Conservation (phyloP, 2,329 filamentous ascomycete species). For the Penicillium verrucosum region DNA sequence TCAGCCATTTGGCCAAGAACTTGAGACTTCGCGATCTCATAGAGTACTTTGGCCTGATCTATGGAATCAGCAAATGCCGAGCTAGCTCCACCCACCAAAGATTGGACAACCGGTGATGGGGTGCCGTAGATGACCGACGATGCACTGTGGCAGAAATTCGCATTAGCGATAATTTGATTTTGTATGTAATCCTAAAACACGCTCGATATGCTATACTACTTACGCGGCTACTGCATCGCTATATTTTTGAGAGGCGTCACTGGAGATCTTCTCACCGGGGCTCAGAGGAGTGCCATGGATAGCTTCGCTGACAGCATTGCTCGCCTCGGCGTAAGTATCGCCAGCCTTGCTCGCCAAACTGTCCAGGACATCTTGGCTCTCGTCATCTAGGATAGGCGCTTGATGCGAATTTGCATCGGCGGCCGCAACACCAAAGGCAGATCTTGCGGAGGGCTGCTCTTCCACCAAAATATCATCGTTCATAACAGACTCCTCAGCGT, state of each 20-base stretch:
- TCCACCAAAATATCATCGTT: slow-evolving; percentile 44
- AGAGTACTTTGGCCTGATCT: slow-evolving; percentile 64
- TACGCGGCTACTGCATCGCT: slow-evolving; percentile 56
- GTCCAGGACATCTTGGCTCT: slow-evolving; percentile 47
- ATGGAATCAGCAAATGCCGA: slow-evolving; percentile 52
- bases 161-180: slow-evolving; percentile 3
- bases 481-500: slow-evolving; percentile 3
- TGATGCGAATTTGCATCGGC: slow-evolving; percentile 17
- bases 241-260: slow-evolving; percentile 54
- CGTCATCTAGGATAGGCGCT: slow-evolving; percentile 43
- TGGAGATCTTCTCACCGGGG: slow-evolving; percentile 47
- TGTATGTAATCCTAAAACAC: neutral
- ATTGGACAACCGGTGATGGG: slow-evolving; percentile 4
- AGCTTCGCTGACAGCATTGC: slow-evolving; percentile 53
- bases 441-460: slow-evolving; percentile 40
- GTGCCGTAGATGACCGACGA: slow-evolving; percentile 8
- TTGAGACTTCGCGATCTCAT: slow-evolving; percentile 66
- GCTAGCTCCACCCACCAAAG: slow-evolving; percentile 1
- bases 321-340: slow-evolving; percentile 53
- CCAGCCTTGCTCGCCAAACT: slow-evolving; percentile 52
- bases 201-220: slow-evolving; percentile 24
- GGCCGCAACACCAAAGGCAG: slow-evolving; percentile 21
- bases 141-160: neutral
- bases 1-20: slow-evolving; percentile 66
- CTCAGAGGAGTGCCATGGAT: slow-evolving; percentile 51